Conservation (phyloP, 1,284 basidiomycete genomes). For the Irpex sp. region DNA sequence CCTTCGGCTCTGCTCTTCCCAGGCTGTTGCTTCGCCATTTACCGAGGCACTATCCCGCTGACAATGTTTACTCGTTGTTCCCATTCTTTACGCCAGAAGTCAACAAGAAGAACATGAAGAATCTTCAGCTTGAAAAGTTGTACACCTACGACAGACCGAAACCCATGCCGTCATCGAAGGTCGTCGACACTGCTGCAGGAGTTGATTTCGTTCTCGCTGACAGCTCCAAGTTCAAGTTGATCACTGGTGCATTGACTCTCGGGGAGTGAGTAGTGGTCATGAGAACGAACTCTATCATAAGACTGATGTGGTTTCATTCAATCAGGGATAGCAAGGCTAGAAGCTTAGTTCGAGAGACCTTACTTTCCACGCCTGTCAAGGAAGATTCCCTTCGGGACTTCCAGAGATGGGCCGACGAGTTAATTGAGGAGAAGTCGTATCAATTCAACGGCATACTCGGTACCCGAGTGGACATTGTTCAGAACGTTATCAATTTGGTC, state of each 20-base stretch:
- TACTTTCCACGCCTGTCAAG: conserved; percentile 16
- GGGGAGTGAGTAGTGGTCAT: background rate
- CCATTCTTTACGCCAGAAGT: conserved; percentile 70
- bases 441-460: conserved; percentile 27
- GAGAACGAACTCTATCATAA: background rate
- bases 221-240: conserved; percentile 30
- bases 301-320: background rate
- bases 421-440: conserved; percentile 34
- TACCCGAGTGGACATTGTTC: conserved; percentile 59
- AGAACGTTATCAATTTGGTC: conserved; percentile 64
- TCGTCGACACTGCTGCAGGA: conserved; percentile 37
- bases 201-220: conserved; percentile 39
- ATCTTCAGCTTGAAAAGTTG: conserved; percentile 45
- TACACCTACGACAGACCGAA: conserved; percentile 53
- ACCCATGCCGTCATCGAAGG: conserved; percentile 26
- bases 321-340: conserved; percentile 13
- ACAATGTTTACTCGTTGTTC: conserved; percentile 76
- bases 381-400: conserved; percentile 22
- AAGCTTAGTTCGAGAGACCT: conserved; percentile 15
- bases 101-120: conserved; percentile 54
- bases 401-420: conserved; percentile 27
- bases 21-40: conserved; percentile 67
- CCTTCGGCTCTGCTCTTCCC: conserved; percentile 68
- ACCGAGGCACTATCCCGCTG: conserved; percentile 60
- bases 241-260: conserved; percentile 1